Evolutionary conservation across 2,329 filamentous ascomycete species (phyloP).

Genomic region (Cordyceps fumosorosea): DNA sequence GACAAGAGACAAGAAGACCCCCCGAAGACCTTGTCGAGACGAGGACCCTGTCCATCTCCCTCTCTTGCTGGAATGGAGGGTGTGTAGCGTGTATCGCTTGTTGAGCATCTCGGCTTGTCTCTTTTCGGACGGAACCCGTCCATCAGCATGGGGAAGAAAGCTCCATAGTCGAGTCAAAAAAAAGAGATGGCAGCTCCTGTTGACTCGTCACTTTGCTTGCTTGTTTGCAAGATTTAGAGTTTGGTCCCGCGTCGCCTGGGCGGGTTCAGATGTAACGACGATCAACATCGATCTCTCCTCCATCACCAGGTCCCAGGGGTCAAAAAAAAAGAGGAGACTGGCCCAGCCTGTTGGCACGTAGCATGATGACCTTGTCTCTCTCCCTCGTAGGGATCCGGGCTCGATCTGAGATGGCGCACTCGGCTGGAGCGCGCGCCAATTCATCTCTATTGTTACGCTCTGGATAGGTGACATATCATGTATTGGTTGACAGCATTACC

Average conservation of each 20-base stretch:
- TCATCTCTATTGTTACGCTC: neutral
- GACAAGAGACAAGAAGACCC: neutral
- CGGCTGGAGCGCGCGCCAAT: neutral
- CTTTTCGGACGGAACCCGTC: neutral
- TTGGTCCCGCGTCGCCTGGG: neutral
- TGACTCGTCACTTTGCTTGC: neutral
- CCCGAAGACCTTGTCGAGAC: neutral
- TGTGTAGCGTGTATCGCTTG: neutral
- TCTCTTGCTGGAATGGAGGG: neutral
- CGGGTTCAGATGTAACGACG: neutral
- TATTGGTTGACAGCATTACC: neutral
- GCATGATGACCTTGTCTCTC: neutral
- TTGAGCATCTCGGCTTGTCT: neutral
- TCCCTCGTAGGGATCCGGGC: neutral
- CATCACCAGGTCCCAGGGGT: too few species aligned
- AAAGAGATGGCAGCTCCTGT: neutral
- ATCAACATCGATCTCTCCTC: neutral
- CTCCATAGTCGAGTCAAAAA: neutral
- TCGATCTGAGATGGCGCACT: neutral
- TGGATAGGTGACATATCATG: neutral
- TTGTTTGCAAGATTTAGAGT: neutral
- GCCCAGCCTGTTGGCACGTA: neutral
- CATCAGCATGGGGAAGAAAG: neutral
- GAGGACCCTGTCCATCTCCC: neutral
- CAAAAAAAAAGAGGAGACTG: too few species aligned